A percentile compares a stretch with the other conserved stretches of the same genome.
These are phyloP conservation scores for Asterophora lycoperdoides DNA, from an alignment of 768 basidiomycete genomes.

Conservation along the genomic window DNA sequence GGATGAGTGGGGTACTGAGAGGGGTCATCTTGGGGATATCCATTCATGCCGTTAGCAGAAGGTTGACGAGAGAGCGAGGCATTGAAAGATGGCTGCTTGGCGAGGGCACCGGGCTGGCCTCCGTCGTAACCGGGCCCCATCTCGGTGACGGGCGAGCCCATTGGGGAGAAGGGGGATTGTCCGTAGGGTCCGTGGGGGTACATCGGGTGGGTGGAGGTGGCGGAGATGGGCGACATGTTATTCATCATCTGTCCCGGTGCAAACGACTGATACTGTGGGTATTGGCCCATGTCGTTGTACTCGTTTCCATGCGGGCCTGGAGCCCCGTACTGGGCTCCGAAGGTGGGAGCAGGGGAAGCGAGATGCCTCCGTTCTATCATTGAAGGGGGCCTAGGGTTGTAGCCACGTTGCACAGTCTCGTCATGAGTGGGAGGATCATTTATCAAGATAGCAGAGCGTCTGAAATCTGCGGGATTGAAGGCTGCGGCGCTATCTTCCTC, in stretches of 20 bases:
- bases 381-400: slow-evolving; percentile 56
- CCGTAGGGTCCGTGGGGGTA: slow-evolving; percentile 30
- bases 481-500: slow-evolving; percentile 36
- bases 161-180: slow-evolving; percentile 33
- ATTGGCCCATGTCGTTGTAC: slow-evolving; percentile 15
- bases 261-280: slow-evolving; percentile 27
- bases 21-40: slow-evolving; percentile 8
- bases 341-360: slow-evolving; percentile 29
- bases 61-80: slow-evolving; percentile 9
- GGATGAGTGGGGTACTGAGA: slow-evolving; percentile 19
- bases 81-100: slow-evolving; percentile 23
- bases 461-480: slow-evolving; percentile 57
- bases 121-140: slow-evolving; percentile 15
- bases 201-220: slow-evolving; percentile 34
- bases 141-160: slow-evolving; percentile 27
- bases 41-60: slow-evolving; percentile 6
- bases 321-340: slow-evolving; percentile 28
- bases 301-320: slow-evolving; percentile 21
- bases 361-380: slow-evolving; percentile 20
- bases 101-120: slow-evolving; percentile 15
- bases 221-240: slow-evolving; percentile 19
- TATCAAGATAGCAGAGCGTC: slow-evolving; percentile 58
- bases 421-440: slow-evolving; percentile 47
- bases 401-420: slow-evolving; percentile 36
- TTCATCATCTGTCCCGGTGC: slow-evolving; percentile 32